Conservation (phyloP, 2,329 filamentous ascomycete species). For the Fusarium humuli region DNA sequence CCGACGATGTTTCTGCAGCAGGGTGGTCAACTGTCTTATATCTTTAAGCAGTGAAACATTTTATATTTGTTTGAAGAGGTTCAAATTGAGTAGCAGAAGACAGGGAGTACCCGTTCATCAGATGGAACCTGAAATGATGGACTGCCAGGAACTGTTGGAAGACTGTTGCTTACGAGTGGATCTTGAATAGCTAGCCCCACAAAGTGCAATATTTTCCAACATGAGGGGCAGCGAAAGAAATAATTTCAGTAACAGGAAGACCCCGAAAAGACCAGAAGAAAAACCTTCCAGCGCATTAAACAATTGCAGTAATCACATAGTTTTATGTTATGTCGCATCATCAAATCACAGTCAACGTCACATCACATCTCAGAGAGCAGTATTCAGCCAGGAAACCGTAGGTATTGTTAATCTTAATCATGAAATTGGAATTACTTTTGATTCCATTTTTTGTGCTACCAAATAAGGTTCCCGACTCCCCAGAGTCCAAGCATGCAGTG, state of each 20-base stretch:
- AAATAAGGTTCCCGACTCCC: constrained; percentile 49
- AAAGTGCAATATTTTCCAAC: background rate
- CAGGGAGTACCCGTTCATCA: background rate
- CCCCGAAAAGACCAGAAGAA: background rate
- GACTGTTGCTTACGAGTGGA: background rate
- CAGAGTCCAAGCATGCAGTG: constrained; percentile 50
- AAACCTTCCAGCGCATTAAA: background rate
- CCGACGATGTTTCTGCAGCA: background rate
- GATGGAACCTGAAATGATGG: background rate
- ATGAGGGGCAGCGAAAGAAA: background rate
- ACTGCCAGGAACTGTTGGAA: background rate
- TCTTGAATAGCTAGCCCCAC: background rate
- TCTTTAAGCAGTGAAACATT: background rate
- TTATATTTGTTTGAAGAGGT: background rate
- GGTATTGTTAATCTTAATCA: constrained; percentile 41
- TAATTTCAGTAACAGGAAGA: background rate
- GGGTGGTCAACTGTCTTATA: background rate
- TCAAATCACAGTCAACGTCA: background rate
- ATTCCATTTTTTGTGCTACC: constrained; percentile 51
- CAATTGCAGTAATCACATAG: background rate
- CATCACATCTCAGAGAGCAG: background rate
- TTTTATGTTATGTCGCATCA: too few species aligned
- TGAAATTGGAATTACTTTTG: constrained; percentile 47
- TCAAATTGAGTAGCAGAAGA: background rate
- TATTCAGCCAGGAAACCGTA: constrained; percentile 41